Evolutionary conservation across 2,329 filamentous ascomycete species (phyloP).

Genomic region (Corynespora cassiicola): DNA sequence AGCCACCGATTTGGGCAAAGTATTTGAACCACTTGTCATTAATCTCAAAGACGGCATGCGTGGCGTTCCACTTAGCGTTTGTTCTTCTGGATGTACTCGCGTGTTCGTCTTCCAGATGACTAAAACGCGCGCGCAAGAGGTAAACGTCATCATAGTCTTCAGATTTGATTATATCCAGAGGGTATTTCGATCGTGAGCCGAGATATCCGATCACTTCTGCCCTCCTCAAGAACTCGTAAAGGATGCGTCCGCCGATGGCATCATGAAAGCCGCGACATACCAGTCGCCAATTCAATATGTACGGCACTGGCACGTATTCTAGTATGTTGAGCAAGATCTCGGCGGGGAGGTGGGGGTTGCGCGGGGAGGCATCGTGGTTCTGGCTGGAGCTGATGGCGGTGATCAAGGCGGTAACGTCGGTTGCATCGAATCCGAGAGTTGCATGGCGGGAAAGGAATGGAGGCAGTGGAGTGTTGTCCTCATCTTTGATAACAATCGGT

Average conservation of each 20-base stretch:
- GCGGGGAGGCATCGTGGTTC: conserved; percentile 1
- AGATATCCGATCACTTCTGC: conserved; percentile 30
- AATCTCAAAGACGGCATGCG: conserved; percentile 29
- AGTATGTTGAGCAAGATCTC: conserved; percentile 36
- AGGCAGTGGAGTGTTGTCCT: conserved; percentile 16
- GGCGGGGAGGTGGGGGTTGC: conserved; percentile 31
- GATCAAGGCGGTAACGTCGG: conserved; percentile 35
- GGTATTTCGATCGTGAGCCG: conserved; percentile 7
- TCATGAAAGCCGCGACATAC: conserved; percentile 39
- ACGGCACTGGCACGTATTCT: conserved; percentile 31
- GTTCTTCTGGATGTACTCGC: neutral
- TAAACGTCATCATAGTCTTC: conserved; percentile 22
- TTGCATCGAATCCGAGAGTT: conserved; percentile 29
- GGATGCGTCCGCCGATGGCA: conserved; percentile 35
- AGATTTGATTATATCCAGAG: conserved; percentile 12
- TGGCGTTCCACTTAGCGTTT: conserved; percentile 20
- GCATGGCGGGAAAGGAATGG: conserved; percentile 28
- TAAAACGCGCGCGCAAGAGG: conserved; percentile 21
- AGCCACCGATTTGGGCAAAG: conserved; percentile 5
- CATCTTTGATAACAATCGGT: neutral
- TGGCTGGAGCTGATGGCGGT: conserved; percentile 38
- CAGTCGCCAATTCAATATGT: conserved; percentile 34
- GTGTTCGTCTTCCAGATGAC: conserved; percentile 5
- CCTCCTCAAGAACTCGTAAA: conserved; percentile 29
- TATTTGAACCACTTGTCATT: conserved; percentile 23